Base-by-base conservation (phyloP, 192 early-diverging fungal genomes). In the Coemansia umbellata region DNA sequence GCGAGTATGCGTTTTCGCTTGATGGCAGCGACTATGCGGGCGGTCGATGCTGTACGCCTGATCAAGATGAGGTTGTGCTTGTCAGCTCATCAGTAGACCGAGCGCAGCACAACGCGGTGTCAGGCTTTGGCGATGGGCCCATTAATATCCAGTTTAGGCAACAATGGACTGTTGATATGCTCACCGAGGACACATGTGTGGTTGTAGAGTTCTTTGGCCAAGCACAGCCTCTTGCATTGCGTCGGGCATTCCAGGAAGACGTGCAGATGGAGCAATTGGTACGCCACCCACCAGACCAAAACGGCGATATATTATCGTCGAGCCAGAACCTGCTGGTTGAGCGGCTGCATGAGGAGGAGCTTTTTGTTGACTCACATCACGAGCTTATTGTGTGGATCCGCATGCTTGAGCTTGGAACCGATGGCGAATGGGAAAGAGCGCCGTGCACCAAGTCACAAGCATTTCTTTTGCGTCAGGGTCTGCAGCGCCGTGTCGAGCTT, bases 401-500 rank as follows among this genome's bases (percentile, higher is more conserved):
- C 19, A 52, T 88, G 14, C 74, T 80, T 23, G 89, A 91, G 36
- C 58, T 85, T n/a, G 74, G 71, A 9, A 58, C 78, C 2, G 78
- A 83, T 27, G 89, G 87, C 21, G 66, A 76, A 8, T 87, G 87
- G 61, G 58, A 76, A 53, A 23, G 51, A 37, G 23, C 47, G 33
- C 48, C 72, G 0, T 68, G 65, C 28, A 37, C 22, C 2, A 31
- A 19, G 78, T 15, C 40, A 17, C 30, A 27, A 10, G 80, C 81
- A 1, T 87, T 88, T 55, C 39, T 77, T 17, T 64, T 91, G 47
- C 78, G 82, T 47, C 89, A 91, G 70, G 89, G 89, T 8, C 42
- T 91, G 17, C 87, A 89, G 64, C 74, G 87, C 5, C 84, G 88
- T 9, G 72, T 91, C 32, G 51, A 78, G 27, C 40, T 90, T 35